Evolutionary conservation across 2,329 filamentous ascomycete species (phyloP).

Genomic region (Hirsutella minnesotensis): DNA sequence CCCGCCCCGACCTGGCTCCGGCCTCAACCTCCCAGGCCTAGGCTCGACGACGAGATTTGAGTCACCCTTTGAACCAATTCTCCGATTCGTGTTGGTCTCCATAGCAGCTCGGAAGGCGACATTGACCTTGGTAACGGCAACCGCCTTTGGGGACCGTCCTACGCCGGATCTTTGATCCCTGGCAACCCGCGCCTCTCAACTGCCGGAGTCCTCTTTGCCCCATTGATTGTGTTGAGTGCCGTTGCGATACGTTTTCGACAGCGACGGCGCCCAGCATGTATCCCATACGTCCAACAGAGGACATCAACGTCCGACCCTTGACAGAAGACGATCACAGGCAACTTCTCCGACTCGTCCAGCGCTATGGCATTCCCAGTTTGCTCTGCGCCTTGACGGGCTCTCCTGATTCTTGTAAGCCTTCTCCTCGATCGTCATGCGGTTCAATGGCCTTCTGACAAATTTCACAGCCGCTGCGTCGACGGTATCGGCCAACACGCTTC

Average conservation of each 20-base stretch:
- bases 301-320: slow-evolving; percentile 21
- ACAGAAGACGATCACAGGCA: slow-evolving; percentile 26
- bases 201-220: too few species aligned
- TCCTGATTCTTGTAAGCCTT: slow-evolving; percentile 23
- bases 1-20: background rate
- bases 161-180: too few species aligned
- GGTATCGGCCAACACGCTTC: slow-evolving; percentile 26
- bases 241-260: background rate
- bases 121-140: too few species aligned
- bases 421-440: background rate
- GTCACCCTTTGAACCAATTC: background rate
- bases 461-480: slow-evolving; percentile 24
- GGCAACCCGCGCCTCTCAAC: too few species aligned
- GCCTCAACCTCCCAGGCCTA: background rate
- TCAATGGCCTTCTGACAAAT: background rate
- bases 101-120: too few species aligned
- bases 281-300: slow-evolving; percentile 20
- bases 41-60: background rate
- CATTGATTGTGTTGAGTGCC: background rate
- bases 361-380: slow-evolving; percentile 25
- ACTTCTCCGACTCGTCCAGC: slow-evolving; percentile 22
- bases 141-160: too few species aligned
- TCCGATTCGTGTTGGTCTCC: background rate
- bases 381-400: slow-evolving; percentile 23
- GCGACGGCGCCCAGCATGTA: slow-evolving; percentile 17